Base-by-base conservation (phyloP, 1,284 basidiomycete species). In the Fistulina hepatica region DNA sequence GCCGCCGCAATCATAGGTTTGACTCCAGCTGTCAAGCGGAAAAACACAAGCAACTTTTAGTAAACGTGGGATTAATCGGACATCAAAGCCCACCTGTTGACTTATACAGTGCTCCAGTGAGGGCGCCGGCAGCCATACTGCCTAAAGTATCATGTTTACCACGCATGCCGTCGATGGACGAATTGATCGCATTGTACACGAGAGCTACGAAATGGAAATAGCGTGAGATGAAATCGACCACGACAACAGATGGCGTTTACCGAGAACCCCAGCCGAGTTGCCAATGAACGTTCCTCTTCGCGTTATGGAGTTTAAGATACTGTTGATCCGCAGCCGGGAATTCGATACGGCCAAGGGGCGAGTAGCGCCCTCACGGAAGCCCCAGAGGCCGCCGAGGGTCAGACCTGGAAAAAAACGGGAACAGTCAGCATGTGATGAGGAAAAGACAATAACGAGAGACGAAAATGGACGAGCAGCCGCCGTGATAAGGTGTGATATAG, bases 191-290 rank as follows among this genome's bases (percentile, higher is more conserved):
- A 63, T 98, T 99, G 71, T 99, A 99, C 49, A 88, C 79, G 55
- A 99, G 77, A 41, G 94, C 93, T 90, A 51, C 48, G 58, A 55
- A 51, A 43, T 51, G 44, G 45, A 52, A 45, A 48, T 51, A 43
- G 51, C 33, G 42, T 54, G 40, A 53, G 45, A n/a, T 40, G 27
- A 41, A 34, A 40, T 49, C 37, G 42, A 39, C 45, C 27, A 51
- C 48, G 45, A 48, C 48, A 45, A 45, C 41, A 45, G 21, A 49
- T 49, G 52, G 50, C 58, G 62, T 59, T 61, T 53, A 95, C 93
- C 94, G 48, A 98, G 69, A 46, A 97, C 88, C 60, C 95, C 95
- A 56, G 93, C 89, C 55, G 90, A 97, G 71, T 98, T 99, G 54
- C 93, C 95, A 61, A 97, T 82, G 64, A 97, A 97, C 37, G 86